Conservation (phyloP, 495 filamentous ascomycete species). For the Penicillium pancosmium region DNA sequence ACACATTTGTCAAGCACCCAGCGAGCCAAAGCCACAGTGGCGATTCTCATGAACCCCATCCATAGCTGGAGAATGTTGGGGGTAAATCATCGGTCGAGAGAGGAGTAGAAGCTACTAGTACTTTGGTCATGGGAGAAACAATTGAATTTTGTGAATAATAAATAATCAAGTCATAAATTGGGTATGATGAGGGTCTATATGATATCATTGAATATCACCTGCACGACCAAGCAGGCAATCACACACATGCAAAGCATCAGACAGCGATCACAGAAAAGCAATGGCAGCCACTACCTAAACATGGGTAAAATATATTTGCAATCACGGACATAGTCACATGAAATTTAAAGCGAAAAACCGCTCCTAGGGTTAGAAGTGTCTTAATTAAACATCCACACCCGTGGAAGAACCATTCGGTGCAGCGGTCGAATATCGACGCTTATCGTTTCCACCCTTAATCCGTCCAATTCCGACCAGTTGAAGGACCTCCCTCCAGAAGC, state of each 20-base stretch:
- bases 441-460: slow-evolving; percentile 26
- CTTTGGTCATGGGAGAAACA: neutral
- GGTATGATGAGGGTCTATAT: slow-evolving; percentile 2
- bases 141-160: neutral
- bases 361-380: neutral
- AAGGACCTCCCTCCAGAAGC: slow-evolving; percentile 31
- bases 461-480: slow-evolving; percentile 25
- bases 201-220: neutral
- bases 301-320: too few relatives aligned
- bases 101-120: too few relatives aligned
- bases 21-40: too few relatives aligned
- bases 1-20: too few relatives aligned
- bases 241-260: neutral
- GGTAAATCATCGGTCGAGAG: too few relatives aligned
- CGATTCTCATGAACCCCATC: too few relatives aligned
- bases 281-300: too few relatives aligned
- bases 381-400: neutral
- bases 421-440: slow-evolving; percentile 13
- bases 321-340: too few relatives aligned
- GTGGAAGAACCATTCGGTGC: neutral
- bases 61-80: too few relatives aligned
- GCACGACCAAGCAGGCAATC: slow-evolving; percentile 1
- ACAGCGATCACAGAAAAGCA: too few relatives aligned
- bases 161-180: slow-evolving; percentile 3
- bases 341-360: neutral